Evolutionary conservation across 2,329 filamentous ascomycete genomes (phyloP).

Genomic region (Tolypocladium pustulatum): DNA sequence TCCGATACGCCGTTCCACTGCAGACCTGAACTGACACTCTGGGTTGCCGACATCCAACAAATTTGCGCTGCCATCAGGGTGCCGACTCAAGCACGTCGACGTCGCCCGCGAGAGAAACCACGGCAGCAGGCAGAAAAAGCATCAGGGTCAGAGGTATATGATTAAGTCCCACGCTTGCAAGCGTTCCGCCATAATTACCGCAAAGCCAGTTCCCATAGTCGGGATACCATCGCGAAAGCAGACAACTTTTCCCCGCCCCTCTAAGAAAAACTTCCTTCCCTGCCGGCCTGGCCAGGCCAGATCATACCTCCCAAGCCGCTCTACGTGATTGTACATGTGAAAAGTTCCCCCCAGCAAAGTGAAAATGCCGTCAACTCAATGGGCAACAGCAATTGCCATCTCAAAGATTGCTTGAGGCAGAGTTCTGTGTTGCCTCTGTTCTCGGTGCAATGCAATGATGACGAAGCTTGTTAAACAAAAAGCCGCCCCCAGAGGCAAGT

Average conservation of each 20-base stretch:
- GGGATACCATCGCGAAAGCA: background rate
- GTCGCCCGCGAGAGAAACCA: background rate
- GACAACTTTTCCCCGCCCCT: background rate
- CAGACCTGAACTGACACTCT: background rate
- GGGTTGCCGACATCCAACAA: background rate
- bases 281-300: background rate
- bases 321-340: background rate
- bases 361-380: background rate
- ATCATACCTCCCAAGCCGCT: background rate
- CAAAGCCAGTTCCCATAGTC: background rate
- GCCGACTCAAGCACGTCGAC: background rate
- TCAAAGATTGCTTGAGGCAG: background rate
- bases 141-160: background rate
- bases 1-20: background rate
- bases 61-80: background rate
- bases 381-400: background rate
- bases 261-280: background rate
- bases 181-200: background rate
- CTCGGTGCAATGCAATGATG: background rate
- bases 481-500: background rate
- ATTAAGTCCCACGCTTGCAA: background rate
- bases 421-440: conserved; percentile 5
- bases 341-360: background rate
- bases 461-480: background rate
- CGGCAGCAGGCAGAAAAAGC: background rate